phyloP scores from a whole-genome alignment of 2,329 filamentous ascomycete species.

The Fusarium multiceps region DNA sequence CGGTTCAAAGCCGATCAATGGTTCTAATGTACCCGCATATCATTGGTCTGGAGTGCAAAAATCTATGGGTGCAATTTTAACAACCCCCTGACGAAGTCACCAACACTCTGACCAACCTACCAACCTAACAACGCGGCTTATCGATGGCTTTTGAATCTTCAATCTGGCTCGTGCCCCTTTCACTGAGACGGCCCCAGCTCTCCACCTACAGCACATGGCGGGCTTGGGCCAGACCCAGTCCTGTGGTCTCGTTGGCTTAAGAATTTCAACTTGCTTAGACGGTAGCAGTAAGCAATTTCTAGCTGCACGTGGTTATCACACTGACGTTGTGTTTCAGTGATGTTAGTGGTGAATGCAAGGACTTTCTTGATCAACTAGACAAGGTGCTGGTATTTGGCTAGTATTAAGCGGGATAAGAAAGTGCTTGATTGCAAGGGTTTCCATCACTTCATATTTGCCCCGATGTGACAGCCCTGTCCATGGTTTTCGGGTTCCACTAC shows the following conservation, averaged over 20 bases:
- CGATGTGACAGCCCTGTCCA: conserved; percentile 17
- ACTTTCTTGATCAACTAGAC: background rate
- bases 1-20: background rate
- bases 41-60: conserved; percentile 20
- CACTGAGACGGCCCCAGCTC: conserved; percentile 9
- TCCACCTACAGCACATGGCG: conserved; percentile 4
- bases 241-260: background rate
- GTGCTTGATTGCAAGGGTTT: conserved; percentile 20
- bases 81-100: conserved; percentile 11
- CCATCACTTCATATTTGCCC: conserved; percentile 6
- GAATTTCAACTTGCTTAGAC: background rate
- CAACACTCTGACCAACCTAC: conserved; percentile 1
- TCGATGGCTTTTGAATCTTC: conserved; percentile 7
- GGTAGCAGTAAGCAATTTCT: conserved; percentile 3
- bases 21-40: background rate
- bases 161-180: conserved; percentile 31
- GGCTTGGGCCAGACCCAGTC: background rate
- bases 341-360: conserved; percentile 2
- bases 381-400: background rate
- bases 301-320: conserved; percentile 9
- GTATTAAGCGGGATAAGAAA: conserved; percentile 9
- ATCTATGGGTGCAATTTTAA: conserved; percentile 29
- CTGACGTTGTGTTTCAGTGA: background rate
- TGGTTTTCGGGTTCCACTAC: conserved; percentile 10
- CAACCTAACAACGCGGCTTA: conserved; percentile 16